Evolutionary conservation across 495 filamentous ascomycete genomes (phyloP).

Genomic region (Elaphomyces granulatus): DNA sequence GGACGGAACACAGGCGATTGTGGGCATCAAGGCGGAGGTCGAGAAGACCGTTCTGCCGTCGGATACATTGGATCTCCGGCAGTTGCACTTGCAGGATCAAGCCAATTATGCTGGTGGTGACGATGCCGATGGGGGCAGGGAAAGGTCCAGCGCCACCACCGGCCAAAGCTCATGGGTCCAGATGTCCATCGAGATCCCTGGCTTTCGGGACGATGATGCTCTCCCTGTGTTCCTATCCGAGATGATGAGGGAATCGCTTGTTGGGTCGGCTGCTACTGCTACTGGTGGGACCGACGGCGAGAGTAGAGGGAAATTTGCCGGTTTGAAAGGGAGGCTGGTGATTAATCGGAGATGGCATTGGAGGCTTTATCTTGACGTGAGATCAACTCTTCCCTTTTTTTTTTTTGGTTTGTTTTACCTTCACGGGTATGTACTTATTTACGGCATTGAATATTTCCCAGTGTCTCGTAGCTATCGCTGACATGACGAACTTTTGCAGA

Average conservation of each 20-base stretch:
- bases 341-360: slow-evolving; percentile 90
- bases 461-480: too few relatives aligned
- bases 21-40: slow-evolving; percentile 88
- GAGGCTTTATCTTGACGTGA: slow-evolving; percentile 88
- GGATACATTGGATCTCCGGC: slow-evolving; percentile 18
- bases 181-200: slow-evolving; percentile 72
- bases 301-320: slow-evolving; percentile 29
- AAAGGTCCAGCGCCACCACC: slow-evolving; percentile 19
- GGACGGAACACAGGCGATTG: slow-evolving; percentile 88
- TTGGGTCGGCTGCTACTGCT: slow-evolving; percentile 36
- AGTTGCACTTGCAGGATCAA: slow-evolving; percentile 16
- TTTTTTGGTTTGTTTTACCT: slow-evolving; percentile 2
- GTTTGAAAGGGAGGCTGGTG: slow-evolving; percentile 54
- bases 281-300: slow-evolving; percentile 7
- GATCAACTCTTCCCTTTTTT: slow-evolving; percentile 19
- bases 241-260: slow-evolving; percentile 79
- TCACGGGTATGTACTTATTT: background rate
- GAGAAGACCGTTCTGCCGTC: slow-evolving; percentile 43
- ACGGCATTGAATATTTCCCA: background rate
- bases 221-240: slow-evolving; percentile 70
- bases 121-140: slow-evolving; percentile 16
- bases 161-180: slow-evolving; percentile 56
- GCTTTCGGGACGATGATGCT: slow-evolving; percentile 79
- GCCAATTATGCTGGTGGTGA: slow-evolving; percentile 14
- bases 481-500: too few relatives aligned